Percentiles rank a stretch among this genome's conserved stretches.
Evolutionary conservation across 2,329 filamentous ascomycete genomes (phyloP).

Genomic region (Alternaria viburni): DNA sequence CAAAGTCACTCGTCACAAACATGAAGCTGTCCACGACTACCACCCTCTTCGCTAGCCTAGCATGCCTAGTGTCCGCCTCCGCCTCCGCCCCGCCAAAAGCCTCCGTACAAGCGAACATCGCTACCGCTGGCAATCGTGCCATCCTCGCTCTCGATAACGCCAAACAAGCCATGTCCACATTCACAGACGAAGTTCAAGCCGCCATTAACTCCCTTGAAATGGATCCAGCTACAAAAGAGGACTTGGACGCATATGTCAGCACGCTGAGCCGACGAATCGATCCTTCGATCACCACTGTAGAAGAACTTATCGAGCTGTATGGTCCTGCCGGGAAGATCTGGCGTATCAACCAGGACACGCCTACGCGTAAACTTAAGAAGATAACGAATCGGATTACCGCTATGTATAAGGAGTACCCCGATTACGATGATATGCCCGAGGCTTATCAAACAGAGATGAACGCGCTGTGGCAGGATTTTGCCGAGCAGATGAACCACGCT

Average conservation of each 20-base stretch:
- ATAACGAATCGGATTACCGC: background rate
- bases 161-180: background rate
- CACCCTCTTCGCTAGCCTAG: background rate
- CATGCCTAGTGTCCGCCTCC: background rate
- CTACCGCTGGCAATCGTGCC: background rate
- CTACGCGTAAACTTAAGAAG: background rate
- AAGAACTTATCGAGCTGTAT: too few relatives aligned
- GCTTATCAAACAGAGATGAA: background rate
- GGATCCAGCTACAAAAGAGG: background rate
- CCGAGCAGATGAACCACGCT: background rate
- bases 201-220: background rate
- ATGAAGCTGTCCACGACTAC: background rate
- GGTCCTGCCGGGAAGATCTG: too few relatives aligned
- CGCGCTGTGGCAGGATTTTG: background rate
- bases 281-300: too few relatives aligned
- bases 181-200: background rate
- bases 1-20: background rate
- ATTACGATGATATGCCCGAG: background rate
- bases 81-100: background rate
- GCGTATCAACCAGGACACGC: background rate
- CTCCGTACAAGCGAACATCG: background rate
- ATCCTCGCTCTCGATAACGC: background rate
- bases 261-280: too few relatives aligned
- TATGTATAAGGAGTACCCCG: fast-evolving
- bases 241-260: too few relatives aligned